Percentiles rank a stretch among this genome's conserved stretches.
phyloP scores from a whole-genome alignment of 305 asterid species.

The Fraxinus xanthoxyloides region DNA sequence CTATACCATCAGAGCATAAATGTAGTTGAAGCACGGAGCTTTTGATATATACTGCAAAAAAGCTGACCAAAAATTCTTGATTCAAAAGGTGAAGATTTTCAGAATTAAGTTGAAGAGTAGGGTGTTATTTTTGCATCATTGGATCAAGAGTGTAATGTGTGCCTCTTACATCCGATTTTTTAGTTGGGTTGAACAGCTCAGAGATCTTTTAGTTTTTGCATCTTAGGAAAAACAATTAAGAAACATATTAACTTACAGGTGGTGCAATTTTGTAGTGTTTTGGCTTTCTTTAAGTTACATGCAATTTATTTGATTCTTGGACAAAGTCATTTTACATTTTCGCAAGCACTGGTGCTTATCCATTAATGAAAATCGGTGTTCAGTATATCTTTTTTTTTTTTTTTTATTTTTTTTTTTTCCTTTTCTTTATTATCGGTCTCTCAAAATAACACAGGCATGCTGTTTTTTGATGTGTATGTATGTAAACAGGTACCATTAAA shows the following conservation, averaged over 20 bases:
- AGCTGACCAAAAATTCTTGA: neutral
- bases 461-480: neutral
- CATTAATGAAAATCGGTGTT: neutral
- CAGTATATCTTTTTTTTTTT: no score
- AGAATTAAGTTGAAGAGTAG: constrained; percentile 14
- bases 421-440: neutral
- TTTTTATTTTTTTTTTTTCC: neutral
- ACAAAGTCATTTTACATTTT: neutral
- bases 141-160: neutral
- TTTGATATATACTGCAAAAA: neutral
- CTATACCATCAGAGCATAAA: neutral
- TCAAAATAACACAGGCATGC: neutral
- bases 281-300: neutral
- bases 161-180: neutral
- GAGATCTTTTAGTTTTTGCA: neutral
- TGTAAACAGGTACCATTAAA: neutral
- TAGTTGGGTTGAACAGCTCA: neutral
- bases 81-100: constrained; percentile 5
- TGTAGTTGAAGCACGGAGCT: neutral
- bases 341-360: neutral
- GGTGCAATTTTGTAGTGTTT: neutral
- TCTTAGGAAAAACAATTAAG: neutral
- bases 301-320: neutral
- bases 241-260: neutral
- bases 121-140: neutral